phyloP scores from a whole-genome alignment of 23 red algal species.

The Cyanidium caldarium region DNA sequence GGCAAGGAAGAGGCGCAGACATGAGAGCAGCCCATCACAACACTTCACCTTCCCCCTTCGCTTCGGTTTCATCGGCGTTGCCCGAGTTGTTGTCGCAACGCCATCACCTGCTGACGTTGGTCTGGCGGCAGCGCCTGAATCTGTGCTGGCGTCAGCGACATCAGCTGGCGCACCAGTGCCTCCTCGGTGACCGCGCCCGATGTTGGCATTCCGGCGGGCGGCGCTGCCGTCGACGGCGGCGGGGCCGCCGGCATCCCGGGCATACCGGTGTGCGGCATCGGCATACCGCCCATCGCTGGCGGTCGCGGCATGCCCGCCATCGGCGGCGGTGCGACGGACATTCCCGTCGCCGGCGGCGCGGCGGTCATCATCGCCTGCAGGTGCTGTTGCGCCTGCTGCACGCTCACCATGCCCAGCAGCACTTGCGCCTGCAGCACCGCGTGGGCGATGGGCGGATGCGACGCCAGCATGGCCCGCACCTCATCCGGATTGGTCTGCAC shows the following conservation, averaged over 20 bases:
- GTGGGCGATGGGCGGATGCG: slow-evolving; percentile 51
- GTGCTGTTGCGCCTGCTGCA: slow-evolving; percentile 1
- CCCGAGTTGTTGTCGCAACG: slow-evolving; percentile 7
- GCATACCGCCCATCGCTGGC: slow-evolving; percentile 6
- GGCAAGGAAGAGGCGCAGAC: no score
- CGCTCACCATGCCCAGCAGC: slow-evolving; percentile 57
- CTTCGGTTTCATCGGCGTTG: background rate
- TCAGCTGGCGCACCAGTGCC: slow-evolving; percentile 33
- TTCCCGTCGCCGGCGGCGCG: slow-evolving; percentile 6
- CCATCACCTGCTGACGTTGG: slow-evolving; percentile 31
- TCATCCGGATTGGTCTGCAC: slow-evolving; percentile 42
- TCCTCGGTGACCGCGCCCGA: slow-evolving; percentile 28
- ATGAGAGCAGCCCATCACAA: no score
- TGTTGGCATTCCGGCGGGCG: no score
- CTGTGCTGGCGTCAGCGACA: slow-evolving; percentile 54
- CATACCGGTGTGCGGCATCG: background rate
- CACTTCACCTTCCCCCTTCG: no score
- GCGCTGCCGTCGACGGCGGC: background rate
- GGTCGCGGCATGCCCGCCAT: slow-evolving; percentile 6
- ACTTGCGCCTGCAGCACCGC: slow-evolving; percentile 65
- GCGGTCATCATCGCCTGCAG: slow-evolving; percentile 22
- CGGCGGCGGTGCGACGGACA: background rate
- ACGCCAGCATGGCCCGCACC: slow-evolving; percentile 35
- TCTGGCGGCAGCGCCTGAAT: slow-evolving; percentile 52
- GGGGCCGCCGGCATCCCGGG: slow-evolving; percentile 6